A percentile compares a stretch with the other conserved stretches of the same genome.
Conservation (phyloP, 495 filamentous ascomycete species). For the Hypoxylon cercidicola region DNA sequence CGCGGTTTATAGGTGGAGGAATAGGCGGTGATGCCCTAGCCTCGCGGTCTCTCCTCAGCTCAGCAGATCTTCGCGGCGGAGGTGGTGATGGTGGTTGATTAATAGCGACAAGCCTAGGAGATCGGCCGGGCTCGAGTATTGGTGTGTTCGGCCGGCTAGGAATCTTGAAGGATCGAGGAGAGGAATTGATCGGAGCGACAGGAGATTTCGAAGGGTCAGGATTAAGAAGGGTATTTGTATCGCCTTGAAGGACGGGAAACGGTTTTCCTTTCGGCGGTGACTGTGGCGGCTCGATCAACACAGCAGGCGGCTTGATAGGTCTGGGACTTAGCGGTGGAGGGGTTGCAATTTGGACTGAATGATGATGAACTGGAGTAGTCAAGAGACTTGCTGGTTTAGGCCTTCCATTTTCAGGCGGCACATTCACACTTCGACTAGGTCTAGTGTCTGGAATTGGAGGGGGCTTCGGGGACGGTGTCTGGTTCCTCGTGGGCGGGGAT, state of each 20-base stretch:
- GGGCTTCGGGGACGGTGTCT: conserved; percentile 57
- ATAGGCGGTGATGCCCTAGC: conserved; percentile 54
- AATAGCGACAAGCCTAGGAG: conserved; percentile 52
- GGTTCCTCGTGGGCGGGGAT: conserved; percentile 45
- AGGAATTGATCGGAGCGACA: conserved; percentile 60
- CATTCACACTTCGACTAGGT: conserved; percentile 48
- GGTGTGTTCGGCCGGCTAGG: conserved; percentile 63
- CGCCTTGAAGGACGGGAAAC: conserved; percentile 49
- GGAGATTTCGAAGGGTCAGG: conserved; percentile 59
- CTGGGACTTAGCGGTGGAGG: conserved; percentile 59
- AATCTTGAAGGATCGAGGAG: conserved; percentile 62
- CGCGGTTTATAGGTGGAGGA: conserved; percentile 80
- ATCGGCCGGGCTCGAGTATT: conserved; percentile 55
- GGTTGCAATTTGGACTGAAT: conserved; percentile 44
- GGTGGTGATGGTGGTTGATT: conserved; percentile 64
- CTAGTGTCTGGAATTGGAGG: conserved; percentile 64
- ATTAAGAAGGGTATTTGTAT: conserved; percentile 53
- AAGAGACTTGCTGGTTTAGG: conserved; percentile 44
- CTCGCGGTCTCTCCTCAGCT: conserved; percentile 57
- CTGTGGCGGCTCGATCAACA: conserved; percentile 77
- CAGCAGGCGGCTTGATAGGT: conserved; percentile 69
- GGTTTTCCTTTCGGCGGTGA: conserved; percentile 70
- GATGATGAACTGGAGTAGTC: conserved; percentile 33
- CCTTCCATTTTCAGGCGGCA: conserved; percentile 33
- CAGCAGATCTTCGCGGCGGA: conserved; percentile 63